Conservation (phyloP, 495 filamentous ascomycete species). For the Penicillium odoratum region DNA sequence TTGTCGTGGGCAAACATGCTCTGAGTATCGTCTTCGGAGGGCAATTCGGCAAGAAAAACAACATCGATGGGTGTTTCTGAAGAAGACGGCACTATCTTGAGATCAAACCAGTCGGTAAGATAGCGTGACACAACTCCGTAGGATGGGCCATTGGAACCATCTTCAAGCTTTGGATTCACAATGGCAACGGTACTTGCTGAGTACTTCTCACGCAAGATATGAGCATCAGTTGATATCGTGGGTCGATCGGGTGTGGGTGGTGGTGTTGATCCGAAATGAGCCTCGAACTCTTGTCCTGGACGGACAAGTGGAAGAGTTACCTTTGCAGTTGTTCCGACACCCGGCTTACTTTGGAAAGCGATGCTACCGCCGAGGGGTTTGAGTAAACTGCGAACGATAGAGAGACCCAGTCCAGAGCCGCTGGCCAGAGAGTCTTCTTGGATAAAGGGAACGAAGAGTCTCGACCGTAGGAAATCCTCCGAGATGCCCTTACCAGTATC, state of each 20-base stretch:
- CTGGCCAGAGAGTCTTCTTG: slow-evolving; percentile 48
- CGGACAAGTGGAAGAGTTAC: slow-evolving; percentile 43
- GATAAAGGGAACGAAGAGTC: slow-evolving; percentile 47
- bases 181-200: slow-evolving; percentile 34
- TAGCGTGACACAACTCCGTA: slow-evolving; percentile 32
- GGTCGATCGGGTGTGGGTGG: slow-evolving; percentile 16
- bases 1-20: slow-evolving; percentile 1
- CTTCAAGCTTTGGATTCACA: slow-evolving; percentile 27
- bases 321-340: slow-evolving; percentile 50
- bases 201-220: slow-evolving; percentile 22
- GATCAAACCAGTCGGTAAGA: slow-evolving; percentile 45
- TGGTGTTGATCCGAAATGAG: slow-evolving; percentile 6
- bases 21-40: slow-evolving; percentile 8
- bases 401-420: slow-evolving; percentile 46
- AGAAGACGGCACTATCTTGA: slow-evolving; percentile 34
- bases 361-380: slow-evolving; percentile 41
- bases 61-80: slow-evolving; percentile 28
- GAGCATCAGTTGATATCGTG: slow-evolving; percentile 9
- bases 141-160: slow-evolving; percentile 15
- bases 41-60: slow-evolving; percentile 35
- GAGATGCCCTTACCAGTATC: slow-evolving; percentile 48
- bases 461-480: slow-evolving; percentile 41
- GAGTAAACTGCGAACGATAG: slow-evolving; percentile 45
- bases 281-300: slow-evolving; percentile 15
- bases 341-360: slow-evolving; percentile 39